Base-by-base conservation (phyloP, 768 basidiomycete species). In the Lactifluus piperatus region DNA sequence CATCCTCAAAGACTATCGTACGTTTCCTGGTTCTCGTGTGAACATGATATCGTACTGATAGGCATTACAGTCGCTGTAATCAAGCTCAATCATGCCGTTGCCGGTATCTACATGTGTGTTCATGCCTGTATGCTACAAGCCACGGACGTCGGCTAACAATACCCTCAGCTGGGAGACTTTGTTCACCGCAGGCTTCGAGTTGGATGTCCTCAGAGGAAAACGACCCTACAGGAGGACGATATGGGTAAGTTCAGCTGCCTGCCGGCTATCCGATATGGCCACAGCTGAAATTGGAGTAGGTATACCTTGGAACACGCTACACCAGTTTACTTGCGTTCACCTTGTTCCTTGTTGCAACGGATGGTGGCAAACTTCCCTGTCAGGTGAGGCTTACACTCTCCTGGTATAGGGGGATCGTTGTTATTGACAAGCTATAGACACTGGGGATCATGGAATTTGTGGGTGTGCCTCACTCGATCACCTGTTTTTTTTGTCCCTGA, bases 71-170 rank as follows among this genome's bases (percentile, higher is more conserved):
- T 24, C 20, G 18, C 54, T n/a, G 6, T 55, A 10, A 27, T 47
- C 34, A 55, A 47, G 45, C 20, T 55, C 1, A 37, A 47, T 5
- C 54, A 55, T 16, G 34, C 34, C 18, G 16, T 55, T 8, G 54
- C 54, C 2, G 54, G 54, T 29, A 26, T 55, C 16, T 55, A 37
- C 54, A 55, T 55, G 54, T 55, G 13, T n/a, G 54, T 47, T 37
- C 36, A 18, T 11, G 16, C 16, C 6, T 18, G 16, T 39, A 39
- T 1, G 11, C 16, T 18, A 39, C 1, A 39, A 39, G 37, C 5
- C 37, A 5, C 37, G 1, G 16, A 18, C 6, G 16, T 18, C 37
- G 18, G 18, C 37, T 18, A 39, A 39, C 37, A 16, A 18, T 39
- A 39, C 16, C 11, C 0, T 39, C 7, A 39, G 37, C 16, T 39